Evolutionary conservation across 1,284 basidiomycete genomes (phyloP).

Genomic region (Ustilago nuda): DNA sequence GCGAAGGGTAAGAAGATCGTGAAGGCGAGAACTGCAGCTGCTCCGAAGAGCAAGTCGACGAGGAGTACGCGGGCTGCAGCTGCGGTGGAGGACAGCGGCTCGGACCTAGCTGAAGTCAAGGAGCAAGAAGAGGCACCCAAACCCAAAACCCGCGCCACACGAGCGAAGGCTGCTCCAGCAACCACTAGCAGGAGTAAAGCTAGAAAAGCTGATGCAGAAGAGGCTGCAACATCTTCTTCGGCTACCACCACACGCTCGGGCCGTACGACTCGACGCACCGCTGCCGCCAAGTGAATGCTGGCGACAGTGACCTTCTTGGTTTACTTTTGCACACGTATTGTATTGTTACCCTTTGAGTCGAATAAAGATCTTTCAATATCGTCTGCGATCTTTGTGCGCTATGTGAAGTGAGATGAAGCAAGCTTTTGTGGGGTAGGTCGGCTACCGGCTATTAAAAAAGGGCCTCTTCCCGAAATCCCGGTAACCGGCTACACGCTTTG

Average conservation of each 20-base stretch:
- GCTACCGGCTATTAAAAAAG: not conserved
- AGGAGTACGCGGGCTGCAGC: not conserved
- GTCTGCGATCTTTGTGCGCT: not conserved
- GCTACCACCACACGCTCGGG: constrained; percentile 27
- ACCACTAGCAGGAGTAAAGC: constrained; percentile 15
- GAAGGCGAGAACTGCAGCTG: not conserved
- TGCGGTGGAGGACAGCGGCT: constrained; percentile 2
- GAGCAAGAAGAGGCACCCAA: constrained; percentile 6
- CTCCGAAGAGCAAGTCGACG: constrained; percentile 9
- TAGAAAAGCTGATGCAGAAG: constrained; percentile 11
- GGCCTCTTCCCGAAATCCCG: not conserved
- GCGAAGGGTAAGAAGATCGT: constrained; percentile 12
- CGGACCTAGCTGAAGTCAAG: constrained; percentile 3
- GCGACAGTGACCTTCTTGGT: not conserved
- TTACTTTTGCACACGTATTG: not conserved
- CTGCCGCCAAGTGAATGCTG: constrained; percentile 23
- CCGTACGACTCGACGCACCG: constrained; percentile 19
- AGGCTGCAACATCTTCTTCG: constrained; percentile 11
- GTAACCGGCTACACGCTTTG: constrained; percentile 5
- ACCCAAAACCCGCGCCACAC: constrained; percentile 13
- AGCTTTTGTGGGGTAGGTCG: not conserved
- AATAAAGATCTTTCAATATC: not conserved
- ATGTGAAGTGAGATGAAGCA: not conserved
- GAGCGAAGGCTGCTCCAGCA: constrained; percentile 11
- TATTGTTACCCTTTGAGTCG: not conserved